Conservation (phyloP, 257 asterid genomes). For the Lycium barbarum region DNA sequence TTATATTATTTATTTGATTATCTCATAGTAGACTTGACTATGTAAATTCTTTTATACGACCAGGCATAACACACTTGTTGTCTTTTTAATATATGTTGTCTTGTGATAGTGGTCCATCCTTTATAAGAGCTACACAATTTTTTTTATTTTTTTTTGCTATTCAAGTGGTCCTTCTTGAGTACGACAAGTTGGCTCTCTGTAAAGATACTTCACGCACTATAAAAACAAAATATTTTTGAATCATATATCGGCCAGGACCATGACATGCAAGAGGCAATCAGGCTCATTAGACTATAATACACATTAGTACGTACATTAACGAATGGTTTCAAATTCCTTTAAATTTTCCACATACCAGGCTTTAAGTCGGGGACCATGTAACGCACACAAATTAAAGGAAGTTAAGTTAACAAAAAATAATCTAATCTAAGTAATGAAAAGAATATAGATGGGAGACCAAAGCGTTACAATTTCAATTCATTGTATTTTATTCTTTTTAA, state of each 20-base stretch:
- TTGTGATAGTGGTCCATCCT: background rate
- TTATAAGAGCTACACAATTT: background rate
- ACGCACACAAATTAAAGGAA: background rate
- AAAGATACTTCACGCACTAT: background rate
- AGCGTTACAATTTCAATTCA: too few species aligned
- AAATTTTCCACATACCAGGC: background rate
- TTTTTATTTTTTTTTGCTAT: background rate
- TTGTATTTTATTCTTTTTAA: background rate
- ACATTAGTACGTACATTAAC: background rate
- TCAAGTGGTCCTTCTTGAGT: background rate
- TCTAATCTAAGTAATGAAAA: background rate
- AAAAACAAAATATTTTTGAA: background rate
- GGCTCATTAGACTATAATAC: background rate
- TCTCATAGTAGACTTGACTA: too few species aligned
- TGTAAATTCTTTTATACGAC: background rate
- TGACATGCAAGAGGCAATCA: background rate
- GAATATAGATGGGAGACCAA: too few species aligned
- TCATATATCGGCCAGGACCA: background rate
- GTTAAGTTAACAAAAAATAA: background rate
- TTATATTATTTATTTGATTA: too few species aligned
- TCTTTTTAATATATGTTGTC: background rate
- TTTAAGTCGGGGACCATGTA: conserved; percentile 20
- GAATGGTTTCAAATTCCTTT: background rate
- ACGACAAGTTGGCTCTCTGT: background rate
- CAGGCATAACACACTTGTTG: background rate